Base-by-base conservation (phyloP, 352 stramenopile species). In the Phytopythium helicoides region DNA sequence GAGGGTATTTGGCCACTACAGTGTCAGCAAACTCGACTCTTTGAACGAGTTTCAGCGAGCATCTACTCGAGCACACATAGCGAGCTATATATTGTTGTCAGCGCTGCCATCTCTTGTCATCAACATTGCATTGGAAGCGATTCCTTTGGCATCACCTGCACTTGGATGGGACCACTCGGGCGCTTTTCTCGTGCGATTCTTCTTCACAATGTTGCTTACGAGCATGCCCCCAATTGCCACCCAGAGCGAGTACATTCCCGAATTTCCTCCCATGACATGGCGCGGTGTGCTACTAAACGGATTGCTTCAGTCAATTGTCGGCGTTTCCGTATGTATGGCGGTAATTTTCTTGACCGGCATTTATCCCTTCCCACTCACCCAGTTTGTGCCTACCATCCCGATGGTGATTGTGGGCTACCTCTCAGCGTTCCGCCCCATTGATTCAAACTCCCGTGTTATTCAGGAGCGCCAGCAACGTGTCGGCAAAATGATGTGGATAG, bases 341-440 rank as follows among this genome's bases (percentile, higher is more conserved):
- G 47, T 71, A 18, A 25, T 68, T 3, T 21, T 48, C 6, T 40
- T 54, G 6, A 38, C 52, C 3, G 61, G 50, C 2, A 39, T 76
- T 5, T 76, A 79, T 23, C 71, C 71, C 1, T 36, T 78, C 0
- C 64, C 67, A 8, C 71, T 71, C 33, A 54, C 51, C 7, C 45
- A 67, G 18, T 52, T 70, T 22, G 8, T 48, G 6, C 49, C 57
- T 6, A 50, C 71, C 16, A 14, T 56, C 0, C 58, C 67, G 0
- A 63, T 72, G 37, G 49, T 14, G 12, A 35, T 71, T 1, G 31
- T 42, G n/a, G 63, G 51, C 0, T 39, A 34, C 44, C 6, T 70
- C 2, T 42, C 14, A 16, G 35, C 53, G 4, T 60, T 52, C 22
- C 54, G 53, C 36, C 39, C 50, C 9, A 38, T 46, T 11, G 34